Evolutionary conservation across 129 eudicot species (phyloP), one percentile per base, ranked within the genome.

Genomic region (Lonicera japonica): DNA sequence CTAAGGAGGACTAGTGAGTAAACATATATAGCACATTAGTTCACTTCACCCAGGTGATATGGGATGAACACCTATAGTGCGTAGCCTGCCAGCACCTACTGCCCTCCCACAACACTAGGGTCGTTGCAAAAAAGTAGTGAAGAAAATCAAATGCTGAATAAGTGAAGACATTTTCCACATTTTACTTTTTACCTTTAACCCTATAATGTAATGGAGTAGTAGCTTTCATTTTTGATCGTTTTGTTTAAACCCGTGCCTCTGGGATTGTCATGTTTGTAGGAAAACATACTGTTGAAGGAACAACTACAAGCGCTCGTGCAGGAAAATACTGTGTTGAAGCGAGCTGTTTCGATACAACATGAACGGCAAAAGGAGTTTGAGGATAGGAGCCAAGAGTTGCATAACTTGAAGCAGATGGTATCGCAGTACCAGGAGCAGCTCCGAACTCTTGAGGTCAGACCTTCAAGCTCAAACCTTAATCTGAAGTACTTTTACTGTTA

Each of bases 371-470:
- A 92, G 45, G 98, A 87, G 68, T 82, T 74, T 22, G 98, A 87
- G 52, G 95, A 85, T 25, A 82, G 71, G 68, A 83, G 83, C 52
- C 84, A 82, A 47, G 96, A 92, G 73, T 41, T 87, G 75, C 79
- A 92, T 64, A 86, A 82, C 69, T 77, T 92, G 25, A 92, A 92
- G 67, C 98, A 92, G 80, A 80, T 87, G 80, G 83, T 87, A 7
- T 80, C 96, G 64, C 95, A 92, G 75, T 92, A 88, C 84, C 98
- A 92, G 71, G 98, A 92, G 74, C 98, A 85, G 71, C 59, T 92
- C 23, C 75, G 96, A 67, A 92, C 90, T 25, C 96, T 92, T 58
- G 98, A 92, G 98, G 98, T 92, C 60, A 70, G 65, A 39, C 61
- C 76, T 62, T 47, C 13, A 66, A 25, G 22, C 63, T 50, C 22